Conservation (phyloP, 176 grass and related monocot genomes). For the Carex littledalei region DNA sequence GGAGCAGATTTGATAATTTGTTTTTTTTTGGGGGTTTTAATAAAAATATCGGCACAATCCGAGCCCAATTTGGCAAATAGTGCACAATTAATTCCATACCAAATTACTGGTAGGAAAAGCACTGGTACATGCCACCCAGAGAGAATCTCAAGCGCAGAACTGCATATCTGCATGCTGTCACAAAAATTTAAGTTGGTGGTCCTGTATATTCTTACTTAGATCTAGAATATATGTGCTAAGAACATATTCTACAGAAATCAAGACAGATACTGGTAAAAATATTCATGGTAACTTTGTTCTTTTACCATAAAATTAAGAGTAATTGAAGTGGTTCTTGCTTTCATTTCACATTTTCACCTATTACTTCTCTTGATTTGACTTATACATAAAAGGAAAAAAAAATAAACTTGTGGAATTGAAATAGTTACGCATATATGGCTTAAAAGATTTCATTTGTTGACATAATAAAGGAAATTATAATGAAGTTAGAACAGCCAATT, state of each 20-base stretch:
- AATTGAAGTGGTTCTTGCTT: background rate
- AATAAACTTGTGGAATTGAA: background rate
- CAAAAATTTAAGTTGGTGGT: background rate
- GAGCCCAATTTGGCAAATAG: constrained; percentile 12
- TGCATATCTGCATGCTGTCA: background rate
- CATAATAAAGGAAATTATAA: too few relatives aligned
- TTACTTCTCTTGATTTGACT: background rate
- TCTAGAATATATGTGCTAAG: background rate
- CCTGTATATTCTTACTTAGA: background rate
- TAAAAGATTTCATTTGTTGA: background rate
- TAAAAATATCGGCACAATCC: too few relatives aligned
- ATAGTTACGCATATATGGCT: background rate
- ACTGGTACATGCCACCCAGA: background rate
- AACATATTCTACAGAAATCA: background rate
- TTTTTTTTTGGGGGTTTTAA: too few relatives aligned
- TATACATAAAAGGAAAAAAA: background rate
- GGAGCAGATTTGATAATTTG: too few relatives aligned
- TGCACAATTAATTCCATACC: background rate
- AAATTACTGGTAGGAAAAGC: background rate
- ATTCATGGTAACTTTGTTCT: background rate
- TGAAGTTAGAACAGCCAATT: too few relatives aligned
- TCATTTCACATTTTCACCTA: background rate
- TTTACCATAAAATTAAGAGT: background rate
- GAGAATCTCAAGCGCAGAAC: constrained; percentile 1
- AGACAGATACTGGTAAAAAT: background rate